Evolutionary conservation across 2,329 filamentous ascomycete genomes (phyloP), one percentile per base, ranked within the genome.

Genomic region (Xylariaceae sp.): DNA sequence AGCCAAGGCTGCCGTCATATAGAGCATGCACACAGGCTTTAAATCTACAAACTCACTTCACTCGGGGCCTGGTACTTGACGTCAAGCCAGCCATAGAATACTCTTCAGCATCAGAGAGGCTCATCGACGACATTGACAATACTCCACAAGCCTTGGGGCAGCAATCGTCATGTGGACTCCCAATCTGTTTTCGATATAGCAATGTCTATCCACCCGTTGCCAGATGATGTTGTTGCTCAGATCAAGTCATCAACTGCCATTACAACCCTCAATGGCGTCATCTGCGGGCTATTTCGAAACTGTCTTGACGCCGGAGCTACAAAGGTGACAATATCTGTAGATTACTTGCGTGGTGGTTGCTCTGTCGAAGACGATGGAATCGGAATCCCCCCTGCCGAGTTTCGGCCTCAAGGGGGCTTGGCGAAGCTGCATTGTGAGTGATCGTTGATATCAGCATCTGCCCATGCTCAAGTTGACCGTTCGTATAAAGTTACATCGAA

Each of bases 221-320:
- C 90, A 11, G 71, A 79, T 35, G 76, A 87, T 57, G 89, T 87
- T 49, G 76, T 83, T 59, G 81, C 86, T 42, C 89, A 90, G 66
- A 86, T 99, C 71, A 88, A 86, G 64, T 96, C 92, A 1, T 95
- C 92, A 0, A 82, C 83, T n/a, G 75, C 80, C 48, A 86, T 97
- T 58, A 87, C 83, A 1, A 86, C 83, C 40, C 74, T 97, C 31
- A 86, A 85, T 58, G 79, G 73, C 22, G 90, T 88, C 5, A 73
- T 89, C 12, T 73, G 82, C 48, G 88, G 87, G 41, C 76, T 97
- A 10, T 60, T 95, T 22, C 83, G 86, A 65, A 99, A 99, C 66
- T 82, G 90, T 0, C 75, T 99, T 11, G 94, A 99, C 72, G 89
- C 90, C 4, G 72, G 73, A 41, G 85, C 91, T 14, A 77, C 75